These are phyloP conservation scores for Penicillium sp. DNA, from an alignment of 2,329 filamentous ascomycete genomes.

Conservation along the genomic window DNA sequence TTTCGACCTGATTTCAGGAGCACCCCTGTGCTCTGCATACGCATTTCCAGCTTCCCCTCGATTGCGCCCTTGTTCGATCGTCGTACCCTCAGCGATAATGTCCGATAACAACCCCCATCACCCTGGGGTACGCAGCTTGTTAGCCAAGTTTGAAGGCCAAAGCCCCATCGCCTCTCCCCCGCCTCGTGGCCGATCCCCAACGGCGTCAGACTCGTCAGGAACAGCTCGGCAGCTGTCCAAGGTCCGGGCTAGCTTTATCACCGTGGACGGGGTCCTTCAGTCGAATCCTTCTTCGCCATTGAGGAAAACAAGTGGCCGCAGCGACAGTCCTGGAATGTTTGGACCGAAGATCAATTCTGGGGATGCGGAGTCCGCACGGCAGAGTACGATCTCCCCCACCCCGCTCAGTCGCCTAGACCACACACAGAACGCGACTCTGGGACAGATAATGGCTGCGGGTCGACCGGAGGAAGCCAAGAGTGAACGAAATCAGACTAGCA, in stretches of 20 bases:
- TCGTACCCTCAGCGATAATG: constrained; percentile 13
- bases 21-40: constrained; percentile 9
- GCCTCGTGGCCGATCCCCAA: constrained; percentile 68
- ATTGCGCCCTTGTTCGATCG: constrained; percentile 18
- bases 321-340: constrained; percentile 30
- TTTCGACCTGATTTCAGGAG: not conserved
- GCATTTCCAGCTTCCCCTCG: constrained; percentile 9
- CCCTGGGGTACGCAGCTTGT: constrained; percentile 66
- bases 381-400: constrained; percentile 28
- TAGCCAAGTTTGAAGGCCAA: constrained; percentile 75
- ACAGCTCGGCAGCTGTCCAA: constrained; percentile 64
- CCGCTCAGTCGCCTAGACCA: constrained; percentile 24
- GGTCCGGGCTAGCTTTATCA: constrained; percentile 71
- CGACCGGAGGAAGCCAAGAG: constrained; percentile 6
- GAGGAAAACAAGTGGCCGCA: constrained; percentile 40
- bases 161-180: constrained; percentile 59
- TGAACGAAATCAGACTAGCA: constrained; percentile 6
- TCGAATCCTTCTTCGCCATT: constrained; percentile 44
- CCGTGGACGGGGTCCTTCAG: constrained; percentile 57
- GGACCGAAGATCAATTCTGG: constrained; percentile 34
- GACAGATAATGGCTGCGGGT: constrained; percentile 13
- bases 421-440: constrained; percentile 18
- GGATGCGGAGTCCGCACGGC: constrained; percentile 32
- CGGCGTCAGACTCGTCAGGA: constrained; percentile 43
- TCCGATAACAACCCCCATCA: constrained; percentile 27